phyloP scores from a whole-genome alignment of 768 basidiomycete genomes.

The Strobilomyces confusus region DNA sequence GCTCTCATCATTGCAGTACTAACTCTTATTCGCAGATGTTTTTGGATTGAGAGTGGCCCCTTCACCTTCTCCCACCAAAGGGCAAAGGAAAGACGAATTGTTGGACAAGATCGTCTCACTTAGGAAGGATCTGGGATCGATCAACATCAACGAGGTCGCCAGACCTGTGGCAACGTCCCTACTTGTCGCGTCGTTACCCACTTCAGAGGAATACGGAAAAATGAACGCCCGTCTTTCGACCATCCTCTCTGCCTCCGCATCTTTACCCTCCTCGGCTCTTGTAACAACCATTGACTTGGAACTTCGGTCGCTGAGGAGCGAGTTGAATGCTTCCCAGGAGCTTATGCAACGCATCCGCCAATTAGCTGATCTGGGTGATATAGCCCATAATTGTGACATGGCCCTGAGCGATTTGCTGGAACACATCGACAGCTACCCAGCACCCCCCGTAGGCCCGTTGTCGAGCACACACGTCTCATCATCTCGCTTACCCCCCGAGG shows the following conservation, averaged over 20 bases:
- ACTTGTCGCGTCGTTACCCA: conserved; percentile 47
- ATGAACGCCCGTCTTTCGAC: conserved; percentile 45
- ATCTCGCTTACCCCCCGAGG: conserved; percentile 49
- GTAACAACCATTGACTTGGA: conserved; percentile 50
- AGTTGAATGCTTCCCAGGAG: conserved; percentile 49
- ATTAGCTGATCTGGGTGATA: conserved; percentile 51
- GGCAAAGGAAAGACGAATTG: conserved; percentile 41
- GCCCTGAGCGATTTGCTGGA: conserved; percentile 81
- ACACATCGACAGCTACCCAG: conserved; percentile 81
- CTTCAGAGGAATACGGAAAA: conserved; percentile 41
- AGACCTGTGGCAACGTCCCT: conserved; percentile 36
- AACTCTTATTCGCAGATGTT: conserved; percentile 43
- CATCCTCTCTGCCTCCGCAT: conserved; percentile 43
- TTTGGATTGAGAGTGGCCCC: conserved; percentile 47
- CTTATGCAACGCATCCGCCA: conserved; percentile 49
- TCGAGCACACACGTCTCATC: conserved; percentile 47
- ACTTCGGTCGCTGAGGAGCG: conserved; percentile 54
- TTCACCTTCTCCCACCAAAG: conserved; percentile 30
- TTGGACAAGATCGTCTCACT: conserved; percentile 49
- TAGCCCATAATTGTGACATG: conserved; percentile 59
- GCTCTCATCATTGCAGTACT: not conserved
- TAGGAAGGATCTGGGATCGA: conserved; percentile 56
- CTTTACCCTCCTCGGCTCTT: conserved; percentile 42
- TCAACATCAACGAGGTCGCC: conserved; percentile 54
- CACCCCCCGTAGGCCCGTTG: conserved; percentile 47